Evolutionary conservation across 2,329 filamentous ascomycete species (phyloP), one percentile per base, ranked within the genome.

Genomic region (Huntiella omanensis): DNA sequence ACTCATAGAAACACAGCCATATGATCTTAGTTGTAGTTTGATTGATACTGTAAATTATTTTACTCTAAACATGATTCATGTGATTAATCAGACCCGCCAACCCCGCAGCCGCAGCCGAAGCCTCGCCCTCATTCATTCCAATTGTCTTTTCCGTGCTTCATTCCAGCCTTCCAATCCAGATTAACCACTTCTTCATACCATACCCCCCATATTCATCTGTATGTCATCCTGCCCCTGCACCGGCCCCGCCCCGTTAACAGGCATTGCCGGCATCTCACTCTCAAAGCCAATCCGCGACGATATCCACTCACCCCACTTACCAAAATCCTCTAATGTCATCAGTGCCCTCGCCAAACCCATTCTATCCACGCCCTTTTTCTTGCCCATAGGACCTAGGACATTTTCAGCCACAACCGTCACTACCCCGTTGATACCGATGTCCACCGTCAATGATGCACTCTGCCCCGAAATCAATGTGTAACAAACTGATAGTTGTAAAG

Each of bases 401-500:
- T 80, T 78, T 53, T 80, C 73, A 17, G 71, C 67, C 3, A 67
- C 59, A 33, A 83, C 63, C 13, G 70, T 63, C 3, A 82, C 65
- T 11, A 70, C 63, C 4, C 71, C 78, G 47, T 78, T 75, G 33
- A 69, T 63, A 15, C 70, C 64, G 13, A 83, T 69, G 53, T 75
- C 72, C 10, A 82, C 54, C 19, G 66, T 67, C 22, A 28, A 28
- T 28, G 22, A 28, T 2, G 22, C 22, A 28, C 8, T 28, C 22
- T 28, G 6, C 7, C 22, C 22, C 7, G 22, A 28, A 28, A 28
- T 28, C 22, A 28, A 28, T 3, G 22, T 28, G 22, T 28, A 28
- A 28, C 22, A 28, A 10, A 10, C 22, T 7, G 22, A 7, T 28
- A 28, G 7, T 28, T 10, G 22, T 8, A 28, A 28, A 7, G 22